Evolutionary conservation across 2,329 filamentous ascomycete species (phyloP).

Genomic region (Claviceps purpurea): DNA sequence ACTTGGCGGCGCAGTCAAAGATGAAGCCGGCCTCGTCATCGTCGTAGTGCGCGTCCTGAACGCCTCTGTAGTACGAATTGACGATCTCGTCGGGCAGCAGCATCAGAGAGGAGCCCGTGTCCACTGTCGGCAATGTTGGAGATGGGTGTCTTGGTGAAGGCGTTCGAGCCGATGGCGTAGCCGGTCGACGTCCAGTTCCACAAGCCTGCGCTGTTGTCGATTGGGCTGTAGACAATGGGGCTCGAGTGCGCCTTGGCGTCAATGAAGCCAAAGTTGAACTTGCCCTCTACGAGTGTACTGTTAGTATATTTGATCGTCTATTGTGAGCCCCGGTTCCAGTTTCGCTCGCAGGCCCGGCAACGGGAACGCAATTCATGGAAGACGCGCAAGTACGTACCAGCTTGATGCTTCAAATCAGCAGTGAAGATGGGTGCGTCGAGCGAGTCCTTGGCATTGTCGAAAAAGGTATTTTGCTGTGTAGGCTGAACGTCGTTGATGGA

Average conservation of each 20-base stretch:
- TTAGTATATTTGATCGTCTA: background rate
- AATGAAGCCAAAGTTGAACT: constrained; percentile 63
- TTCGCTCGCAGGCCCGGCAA: too few species aligned
- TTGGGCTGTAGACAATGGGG: constrained; percentile 44
- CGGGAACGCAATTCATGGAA: too few species aligned
- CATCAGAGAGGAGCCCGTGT: constrained; percentile 47
- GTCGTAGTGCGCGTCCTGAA: constrained; percentile 23
- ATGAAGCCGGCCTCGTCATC: constrained; percentile 26
- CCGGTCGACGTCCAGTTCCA: constrained; percentile 31
- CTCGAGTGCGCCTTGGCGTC: constrained; percentile 51
- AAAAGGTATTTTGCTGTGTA: constrained; percentile 28
- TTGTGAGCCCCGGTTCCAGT: too few species aligned
- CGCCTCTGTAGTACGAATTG: constrained; percentile 28
- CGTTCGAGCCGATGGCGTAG: constrained; percentile 10
- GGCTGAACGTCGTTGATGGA: constrained; percentile 28
- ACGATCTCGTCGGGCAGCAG: constrained; percentile 40
- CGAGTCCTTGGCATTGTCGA: constrained; percentile 16
- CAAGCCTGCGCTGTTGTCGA: constrained; percentile 50
- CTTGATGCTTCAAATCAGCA: constrained; percentile 46
- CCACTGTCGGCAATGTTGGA: constrained; percentile 40
- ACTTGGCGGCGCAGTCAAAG: constrained; percentile 27
- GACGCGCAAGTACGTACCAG: constrained; percentile 8
- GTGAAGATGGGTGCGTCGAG: constrained; percentile 42
- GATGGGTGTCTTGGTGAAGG: constrained; percentile 23
- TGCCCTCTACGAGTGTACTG: constrained; percentile 28